A percentile compares a stretch with the other conserved stretches of the same genome.
These are phyloP conservation scores for Mycena amicta DNA, from an alignment of 768 basidiomycete genomes.

Conservation along the genomic window DNA sequence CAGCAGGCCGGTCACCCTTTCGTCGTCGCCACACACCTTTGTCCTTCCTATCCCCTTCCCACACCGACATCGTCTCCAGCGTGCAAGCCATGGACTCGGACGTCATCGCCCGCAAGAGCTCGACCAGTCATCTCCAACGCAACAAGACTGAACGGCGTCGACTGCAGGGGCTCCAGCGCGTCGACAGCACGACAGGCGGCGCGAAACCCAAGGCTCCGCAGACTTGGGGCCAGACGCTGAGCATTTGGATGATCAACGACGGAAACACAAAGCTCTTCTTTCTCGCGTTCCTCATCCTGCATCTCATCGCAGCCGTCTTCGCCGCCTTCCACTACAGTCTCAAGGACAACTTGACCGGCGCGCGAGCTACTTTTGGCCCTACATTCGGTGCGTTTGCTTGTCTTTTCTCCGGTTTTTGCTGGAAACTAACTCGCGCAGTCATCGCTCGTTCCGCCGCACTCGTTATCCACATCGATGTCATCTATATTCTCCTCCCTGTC, in stretches of 20 bases:
- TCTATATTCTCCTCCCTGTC: constrained; percentile 92
- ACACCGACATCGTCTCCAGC: constrained; percentile 55
- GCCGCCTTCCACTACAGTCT: constrained; percentile 77
- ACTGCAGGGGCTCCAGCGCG: constrained; percentile 81
- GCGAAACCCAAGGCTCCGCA: constrained; percentile 36
- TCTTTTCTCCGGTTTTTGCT: not conserved
- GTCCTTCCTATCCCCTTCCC: constrained; percentile 31
- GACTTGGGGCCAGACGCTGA: constrained; percentile 49
- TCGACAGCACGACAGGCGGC: constrained; percentile 5
- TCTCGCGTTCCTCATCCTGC: constrained; percentile 77
- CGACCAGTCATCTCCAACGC: constrained; percentile 63
- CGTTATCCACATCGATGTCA: constrained; percentile 86
- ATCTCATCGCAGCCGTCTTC: constrained; percentile 74
- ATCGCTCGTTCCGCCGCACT: constrained; percentile 89
- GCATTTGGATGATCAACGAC: constrained; percentile 94
- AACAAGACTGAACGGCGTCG: constrained; percentile 86
- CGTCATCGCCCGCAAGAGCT: constrained; percentile 29
- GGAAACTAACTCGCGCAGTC: constrained; percentile 44
- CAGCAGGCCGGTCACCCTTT: constrained; percentile 17
- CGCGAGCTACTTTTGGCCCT: constrained; percentile 70
- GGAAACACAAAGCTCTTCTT: constrained; percentile 83
- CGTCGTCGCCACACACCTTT: constrained; percentile 20
- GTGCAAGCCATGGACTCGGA: constrained; percentile 49
- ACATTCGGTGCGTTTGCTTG: constrained; percentile 65
- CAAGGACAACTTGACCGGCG: constrained; percentile 74